Evolutionary conservation across 2,329 filamentous ascomycete genomes (phyloP).

Genomic region (Fusarium buharicum): DNA sequence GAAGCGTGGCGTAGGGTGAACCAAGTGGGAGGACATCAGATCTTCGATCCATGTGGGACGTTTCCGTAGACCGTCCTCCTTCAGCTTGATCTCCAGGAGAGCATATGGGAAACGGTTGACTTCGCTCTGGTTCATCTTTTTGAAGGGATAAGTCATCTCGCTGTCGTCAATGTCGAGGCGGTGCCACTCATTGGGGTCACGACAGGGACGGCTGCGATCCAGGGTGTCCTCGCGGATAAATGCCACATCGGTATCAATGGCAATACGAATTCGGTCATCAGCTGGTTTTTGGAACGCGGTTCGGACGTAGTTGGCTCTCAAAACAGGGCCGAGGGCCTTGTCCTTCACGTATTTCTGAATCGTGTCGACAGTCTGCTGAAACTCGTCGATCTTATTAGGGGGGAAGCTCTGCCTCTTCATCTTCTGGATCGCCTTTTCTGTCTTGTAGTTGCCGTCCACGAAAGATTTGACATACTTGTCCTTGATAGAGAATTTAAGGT

Average conservation of each 20-base stretch:
- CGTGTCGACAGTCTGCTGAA: conserved; percentile 76
- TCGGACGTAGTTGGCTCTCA: conserved; percentile 92
- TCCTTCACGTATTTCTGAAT: conserved; percentile 84
- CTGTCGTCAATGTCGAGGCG: conserved; percentile 86
- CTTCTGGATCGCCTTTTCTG: conserved; percentile 91
- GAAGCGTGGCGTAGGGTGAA: conserved; percentile 89
- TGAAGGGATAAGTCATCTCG: conserved; percentile 88
- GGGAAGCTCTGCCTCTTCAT: conserved; percentile 81
- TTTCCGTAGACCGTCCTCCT: conserved; percentile 72
- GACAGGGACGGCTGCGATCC: conserved; percentile 85
- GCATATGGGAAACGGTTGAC: conserved; percentile 91
- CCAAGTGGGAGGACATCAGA: conserved; percentile 89
- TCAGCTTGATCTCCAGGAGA: conserved; percentile 91
- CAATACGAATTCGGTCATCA: conserved; percentile 89
- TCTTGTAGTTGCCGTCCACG: conserved; percentile 85
- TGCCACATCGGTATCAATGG: conserved; percentile 90
- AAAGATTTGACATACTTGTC: conserved; percentile 93
- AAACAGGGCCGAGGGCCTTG: conserved; percentile 80
- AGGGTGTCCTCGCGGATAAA: conserved; percentile 84
- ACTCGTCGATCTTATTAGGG: conserved; percentile 71
- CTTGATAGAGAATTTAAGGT: conserved; percentile 86
- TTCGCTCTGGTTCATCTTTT: conserved; percentile 87
- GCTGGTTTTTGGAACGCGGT: conserved; percentile 97
- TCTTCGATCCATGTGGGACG: conserved; percentile 89
- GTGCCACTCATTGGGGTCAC: conserved; percentile 90